A percentile compares a stretch with the other conserved stretches of the same genome.
These are phyloP conservation scores for Vaccinium corymbosum DNA, from an alignment of 148 eudicot genomes.

Conservation along the genomic window DNA sequence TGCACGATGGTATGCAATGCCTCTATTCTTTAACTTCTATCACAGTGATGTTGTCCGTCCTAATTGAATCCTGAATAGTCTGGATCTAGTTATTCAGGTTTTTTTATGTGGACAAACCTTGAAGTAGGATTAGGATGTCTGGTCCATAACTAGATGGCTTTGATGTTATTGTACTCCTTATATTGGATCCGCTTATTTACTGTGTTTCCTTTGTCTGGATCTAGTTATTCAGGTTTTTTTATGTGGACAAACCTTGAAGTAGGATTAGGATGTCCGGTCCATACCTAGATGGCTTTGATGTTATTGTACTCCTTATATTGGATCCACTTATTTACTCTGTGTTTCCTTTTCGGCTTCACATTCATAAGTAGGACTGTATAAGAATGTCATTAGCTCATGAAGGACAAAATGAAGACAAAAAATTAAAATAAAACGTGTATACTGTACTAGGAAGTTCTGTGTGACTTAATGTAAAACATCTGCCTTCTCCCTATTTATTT, in stretches of 20 bases:
- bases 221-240: neutral
- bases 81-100: neutral
- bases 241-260: neutral
- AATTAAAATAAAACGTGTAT: neutral
- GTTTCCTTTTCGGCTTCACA: neutral
- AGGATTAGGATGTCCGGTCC: neutral
- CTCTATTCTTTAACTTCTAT: neutral
- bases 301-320: neutral
- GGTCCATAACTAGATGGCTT: neutral
- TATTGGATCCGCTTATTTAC: neutral
- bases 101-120: neutral
- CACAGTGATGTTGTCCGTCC: neutral
- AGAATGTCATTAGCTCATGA: neutral
- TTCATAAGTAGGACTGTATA: neutral
- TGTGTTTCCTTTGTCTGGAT: no score
- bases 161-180: neutral
- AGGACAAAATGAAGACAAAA: neutral
- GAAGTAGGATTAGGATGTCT: neutral
- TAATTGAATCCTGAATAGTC: neutral
- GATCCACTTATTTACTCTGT: neutral
- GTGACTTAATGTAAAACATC: neutral
- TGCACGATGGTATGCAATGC: conserved; percentile 82
- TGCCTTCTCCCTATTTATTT: neutral
- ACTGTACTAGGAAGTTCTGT: neutral
- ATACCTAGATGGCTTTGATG: neutral